Evolutionary conservation across 2,329 filamentous ascomycete genomes (phyloP).

Genomic region (Beauveria varroae): DNA sequence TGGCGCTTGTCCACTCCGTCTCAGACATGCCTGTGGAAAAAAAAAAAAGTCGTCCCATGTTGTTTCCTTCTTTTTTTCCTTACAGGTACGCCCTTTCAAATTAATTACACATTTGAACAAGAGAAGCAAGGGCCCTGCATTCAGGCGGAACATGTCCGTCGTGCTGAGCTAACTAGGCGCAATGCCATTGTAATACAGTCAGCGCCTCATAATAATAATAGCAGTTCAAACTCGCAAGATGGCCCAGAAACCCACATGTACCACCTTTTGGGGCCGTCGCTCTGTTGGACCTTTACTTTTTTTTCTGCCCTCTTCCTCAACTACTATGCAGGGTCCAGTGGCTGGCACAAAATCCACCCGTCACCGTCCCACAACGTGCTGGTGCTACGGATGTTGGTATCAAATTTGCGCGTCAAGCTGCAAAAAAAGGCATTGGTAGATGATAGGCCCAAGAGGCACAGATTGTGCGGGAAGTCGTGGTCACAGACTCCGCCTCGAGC

Average conservation of each 20-base stretch:
- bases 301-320: neutral
- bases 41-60: neutral
- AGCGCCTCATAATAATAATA: neutral
- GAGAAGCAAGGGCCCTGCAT: neutral
- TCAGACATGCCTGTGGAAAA: neutral
- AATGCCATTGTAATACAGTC: neutral
- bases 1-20: neutral
- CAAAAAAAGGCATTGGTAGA: neutral
- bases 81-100: slow-evolving; percentile 5
- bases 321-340: neutral
- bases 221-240: neutral
- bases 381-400: neutral
- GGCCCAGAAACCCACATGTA: neutral
- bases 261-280: neutral
- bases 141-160: neutral
- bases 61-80: neutral
- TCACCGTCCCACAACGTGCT: neutral
- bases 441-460: neutral
- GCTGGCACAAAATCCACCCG: neutral
- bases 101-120: neutral
- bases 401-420: neutral
- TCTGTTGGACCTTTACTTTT: neutral
- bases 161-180: neutral
- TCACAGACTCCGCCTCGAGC: slow-evolving; percentile 1
- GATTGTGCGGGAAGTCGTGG: neutral